Evolutionary conservation across 2,329 filamentous ascomycete species (phyloP).

Genomic region (Sporothrix pseudoabietina): DNA sequence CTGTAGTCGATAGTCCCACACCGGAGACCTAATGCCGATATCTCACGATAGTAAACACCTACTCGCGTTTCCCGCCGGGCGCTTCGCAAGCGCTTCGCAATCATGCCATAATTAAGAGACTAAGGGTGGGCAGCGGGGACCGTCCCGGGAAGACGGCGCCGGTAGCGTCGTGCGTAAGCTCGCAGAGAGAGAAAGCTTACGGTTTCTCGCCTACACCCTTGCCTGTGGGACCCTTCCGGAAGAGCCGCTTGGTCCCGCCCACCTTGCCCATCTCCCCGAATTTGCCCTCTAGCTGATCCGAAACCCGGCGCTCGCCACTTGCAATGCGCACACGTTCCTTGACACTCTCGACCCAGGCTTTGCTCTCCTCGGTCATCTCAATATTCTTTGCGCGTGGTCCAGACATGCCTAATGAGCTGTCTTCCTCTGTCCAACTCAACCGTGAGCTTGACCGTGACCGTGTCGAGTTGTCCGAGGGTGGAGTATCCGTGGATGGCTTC

Average conservation of each 20-base stretch:
- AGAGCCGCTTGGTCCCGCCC: constrained; percentile 72
- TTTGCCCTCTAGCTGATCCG: constrained; percentile 43
- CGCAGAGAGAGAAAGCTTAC: background rate
- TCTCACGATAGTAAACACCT: constrained; percentile 14
- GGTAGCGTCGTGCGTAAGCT: background rate
- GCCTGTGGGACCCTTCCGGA: constrained; percentile 46
- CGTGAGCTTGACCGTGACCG: constrained; percentile 57
- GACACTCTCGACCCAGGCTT: constrained; percentile 80
- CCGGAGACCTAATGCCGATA: background rate
- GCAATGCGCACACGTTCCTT: constrained; percentile 76
- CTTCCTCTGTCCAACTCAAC: constrained; percentile 58
- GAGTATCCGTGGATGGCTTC: constrained; percentile 46
- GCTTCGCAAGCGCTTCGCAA: background rate
- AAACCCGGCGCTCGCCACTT: constrained; percentile 57
- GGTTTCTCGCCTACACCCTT: background rate
- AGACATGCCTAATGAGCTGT: constrained; percentile 66
- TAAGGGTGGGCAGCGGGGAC: background rate
- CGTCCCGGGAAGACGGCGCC: background rate
- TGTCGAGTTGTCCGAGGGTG: constrained; percentile 49
- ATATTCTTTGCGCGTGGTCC: constrained; percentile 67
- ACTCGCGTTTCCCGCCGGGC: too few relatives aligned
- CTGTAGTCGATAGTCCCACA: background rate
- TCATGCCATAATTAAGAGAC: background rate
- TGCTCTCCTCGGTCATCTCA: constrained; percentile 70
- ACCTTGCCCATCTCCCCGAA: constrained; percentile 74